Percentiles rank a stretch among this genome's conserved stretches.
Evolutionary conservation across 2,329 filamentous ascomycete genomes (phyloP).

Genomic region (Bipolaris oryzae): DNA sequence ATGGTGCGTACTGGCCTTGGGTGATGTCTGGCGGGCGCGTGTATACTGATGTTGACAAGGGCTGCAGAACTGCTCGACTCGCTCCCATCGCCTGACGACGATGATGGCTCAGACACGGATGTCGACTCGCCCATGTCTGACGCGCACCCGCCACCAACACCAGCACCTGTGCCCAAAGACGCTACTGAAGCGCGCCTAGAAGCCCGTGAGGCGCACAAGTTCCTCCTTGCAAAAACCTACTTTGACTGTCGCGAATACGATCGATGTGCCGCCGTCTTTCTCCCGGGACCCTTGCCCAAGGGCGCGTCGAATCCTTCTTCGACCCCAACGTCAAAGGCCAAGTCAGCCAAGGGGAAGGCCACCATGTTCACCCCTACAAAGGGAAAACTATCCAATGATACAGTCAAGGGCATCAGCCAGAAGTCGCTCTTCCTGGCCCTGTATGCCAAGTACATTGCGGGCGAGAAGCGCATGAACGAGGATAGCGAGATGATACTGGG

Average conservation of each 20-base stretch:
- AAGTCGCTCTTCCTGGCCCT: constrained; percentile 90
- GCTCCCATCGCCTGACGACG: constrained; percentile 66
- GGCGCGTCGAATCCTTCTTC: constrained; percentile 62
- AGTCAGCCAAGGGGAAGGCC: constrained; percentile 65
- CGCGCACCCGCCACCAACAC: constrained; percentile 53
- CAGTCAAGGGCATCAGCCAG: constrained; percentile 70
- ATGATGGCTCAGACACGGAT: constrained; percentile 61
- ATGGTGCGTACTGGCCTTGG: constrained; percentile 66
- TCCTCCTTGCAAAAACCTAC: constrained; percentile 87
- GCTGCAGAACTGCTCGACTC: constrained; percentile 91
- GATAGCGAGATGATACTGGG: constrained; percentile 97
- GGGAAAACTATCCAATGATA: constrained; percentile 38
- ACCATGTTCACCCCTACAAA: constrained; percentile 50
- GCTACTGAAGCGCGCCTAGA: constrained; percentile 77
- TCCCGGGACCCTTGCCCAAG: constrained; percentile 79
- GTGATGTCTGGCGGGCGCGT: background rate
- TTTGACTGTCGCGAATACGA: constrained; percentile 97
- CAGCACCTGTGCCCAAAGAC: constrained; percentile 62
- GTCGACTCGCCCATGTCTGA: constrained; percentile 65
- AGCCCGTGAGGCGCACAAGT: constrained; percentile 78
- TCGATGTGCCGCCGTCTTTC: constrained; percentile 86
- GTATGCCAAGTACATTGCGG: constrained; percentile 90
- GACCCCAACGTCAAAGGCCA: constrained; percentile 40
- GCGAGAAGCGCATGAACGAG: constrained; percentile 95
- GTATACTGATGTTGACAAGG: constrained; percentile 61